Evolutionary conservation across 164 flowering plant genomes (phyloP).

Genomic region (Sedum album): DNA sequence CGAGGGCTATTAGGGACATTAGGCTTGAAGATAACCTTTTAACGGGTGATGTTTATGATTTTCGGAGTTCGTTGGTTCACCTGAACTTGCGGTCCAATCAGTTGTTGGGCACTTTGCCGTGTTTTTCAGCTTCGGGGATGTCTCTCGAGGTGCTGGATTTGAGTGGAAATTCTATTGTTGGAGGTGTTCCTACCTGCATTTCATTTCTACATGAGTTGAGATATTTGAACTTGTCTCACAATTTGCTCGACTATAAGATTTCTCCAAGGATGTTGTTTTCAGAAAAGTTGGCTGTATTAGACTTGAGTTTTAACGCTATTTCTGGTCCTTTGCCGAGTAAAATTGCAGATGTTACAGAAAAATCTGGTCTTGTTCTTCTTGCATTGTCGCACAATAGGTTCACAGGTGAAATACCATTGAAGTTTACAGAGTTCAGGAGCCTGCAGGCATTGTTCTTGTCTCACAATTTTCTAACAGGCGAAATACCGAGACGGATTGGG

Average conservation of each 20-base stretch:
- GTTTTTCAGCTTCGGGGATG: constrained; percentile 39
- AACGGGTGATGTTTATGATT: constrained; percentile 44
- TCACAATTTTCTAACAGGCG: constrained; percentile 63
- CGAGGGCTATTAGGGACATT: constrained; percentile 42
- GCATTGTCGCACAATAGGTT: constrained; percentile 74
- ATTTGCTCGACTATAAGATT: constrained; percentile 41
- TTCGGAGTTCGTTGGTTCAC: constrained; percentile 38
- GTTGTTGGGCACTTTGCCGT: constrained; percentile 72
- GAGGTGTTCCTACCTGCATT: constrained; percentile 82
- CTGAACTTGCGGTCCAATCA: constrained; percentile 52
- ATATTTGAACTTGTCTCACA: constrained; percentile 60
- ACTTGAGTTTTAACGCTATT: constrained; percentile 70
- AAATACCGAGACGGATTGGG: constrained; percentile 77
- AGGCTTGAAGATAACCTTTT: constrained; percentile 54
- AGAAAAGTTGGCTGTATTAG: constrained; percentile 53
- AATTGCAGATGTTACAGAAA: constrained; percentile 52
- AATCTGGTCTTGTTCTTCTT: constrained; percentile 66
- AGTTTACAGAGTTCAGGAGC: constrained; percentile 66
- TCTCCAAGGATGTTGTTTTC: constrained; percentile 72
- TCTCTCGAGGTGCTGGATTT: constrained; percentile 56
- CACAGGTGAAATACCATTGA: constrained; percentile 59
- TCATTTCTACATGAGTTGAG: constrained; percentile 37
- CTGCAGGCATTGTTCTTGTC: constrained; percentile 83
- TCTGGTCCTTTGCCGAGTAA: constrained; percentile 59
- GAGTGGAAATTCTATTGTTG: constrained; percentile 51